Evolutionary conservation across 257 asterid species (phyloP), one percentile per base, ranked within the genome.

Genomic region (Primulina tabacum): DNA sequence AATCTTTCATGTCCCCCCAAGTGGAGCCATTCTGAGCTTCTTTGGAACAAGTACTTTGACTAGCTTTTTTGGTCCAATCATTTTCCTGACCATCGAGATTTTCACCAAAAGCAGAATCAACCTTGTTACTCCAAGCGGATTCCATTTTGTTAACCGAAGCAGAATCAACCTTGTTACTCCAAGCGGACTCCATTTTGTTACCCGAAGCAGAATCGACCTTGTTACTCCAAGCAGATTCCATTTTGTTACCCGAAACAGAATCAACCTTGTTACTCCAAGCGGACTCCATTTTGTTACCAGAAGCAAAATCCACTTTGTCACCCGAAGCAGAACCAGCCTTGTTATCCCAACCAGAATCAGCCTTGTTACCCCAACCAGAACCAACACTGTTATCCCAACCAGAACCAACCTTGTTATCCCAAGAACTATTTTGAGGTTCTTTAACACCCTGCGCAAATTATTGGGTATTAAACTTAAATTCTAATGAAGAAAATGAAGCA

Each of bases 1-100:
- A 52, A 26, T 67, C 77, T n/a, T 8, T 72, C 63, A 71, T 74
- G 29, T 63, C 59, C 7, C 75, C 82, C 85, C 87, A 82, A 32
- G 78, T 20, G 33, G 81, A 76, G 74, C 53, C 62, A 55, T 32
- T 63, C 24, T 50, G 70, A 28, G 64, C 69, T 74, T 67, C 76
- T 56, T 35, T 32, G 16, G 37, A 66, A 70, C 67, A 40, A 24
- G 40, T 61, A 33, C 71, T 69, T 52, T 69, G 60, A 34, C 24
- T 73, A 26, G 50, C 65, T 26, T 26, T 65, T 20, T 63, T 67
- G 0, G 73, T 6, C 77, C 70, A 47, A 6, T 6, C 70, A 32
- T 70, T 69, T 33, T 28, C 79, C 28, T n/a, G 77, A 38, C 77
- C 34, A 52, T 57, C 69, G 26, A 8, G 72, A 38, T 71, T 75